These are phyloP conservation scores for Ramalina peruviana DNA, from an alignment of 495 filamentous ascomycete species.

Conservation along the genomic window DNA sequence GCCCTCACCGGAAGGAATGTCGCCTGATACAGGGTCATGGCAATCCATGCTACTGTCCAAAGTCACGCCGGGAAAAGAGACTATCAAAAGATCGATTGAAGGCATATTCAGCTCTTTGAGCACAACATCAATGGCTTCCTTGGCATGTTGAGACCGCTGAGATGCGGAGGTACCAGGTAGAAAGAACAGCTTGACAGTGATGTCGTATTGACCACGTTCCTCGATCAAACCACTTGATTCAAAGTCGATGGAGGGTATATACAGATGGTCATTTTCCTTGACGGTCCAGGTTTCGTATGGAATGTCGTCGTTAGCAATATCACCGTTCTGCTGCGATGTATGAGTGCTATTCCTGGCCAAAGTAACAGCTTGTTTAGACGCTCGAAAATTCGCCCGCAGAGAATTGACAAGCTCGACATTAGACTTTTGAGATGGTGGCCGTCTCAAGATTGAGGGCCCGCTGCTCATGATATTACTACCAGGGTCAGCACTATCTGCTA, in stretches of 20 bases:
- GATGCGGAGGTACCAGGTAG: slow-evolving; percentile 52
- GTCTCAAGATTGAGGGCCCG: slow-evolving; percentile 67
- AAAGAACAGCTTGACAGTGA: slow-evolving; percentile 89
- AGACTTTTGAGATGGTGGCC: slow-evolving; percentile 57
- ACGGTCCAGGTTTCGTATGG: slow-evolving; percentile 48
- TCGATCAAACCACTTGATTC: slow-evolving; percentile 55
- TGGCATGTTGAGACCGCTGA: slow-evolving; percentile 48
- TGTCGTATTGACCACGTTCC: slow-evolving; percentile 71
- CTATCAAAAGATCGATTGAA: slow-evolving; percentile 76
- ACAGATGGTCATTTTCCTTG: slow-evolving; percentile 43
- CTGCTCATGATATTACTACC: slow-evolving; percentile 72
- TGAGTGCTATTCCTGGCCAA: slow-evolving; percentile 12
- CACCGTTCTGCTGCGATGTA: slow-evolving; percentile 15
- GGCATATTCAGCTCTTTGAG: slow-evolving; percentile 59
- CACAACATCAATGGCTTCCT: slow-evolving; percentile 66
- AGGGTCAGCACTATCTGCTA: slow-evolving; percentile 11
- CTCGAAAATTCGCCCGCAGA: slow-evolving; percentile 65
- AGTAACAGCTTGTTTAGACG: slow-evolving; percentile 44
- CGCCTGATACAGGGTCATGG: slow-evolving; percentile 69
- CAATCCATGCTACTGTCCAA: slow-evolving; percentile 53
- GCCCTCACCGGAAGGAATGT: slow-evolving; percentile 33
- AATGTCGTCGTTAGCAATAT: slow-evolving; percentile 20
- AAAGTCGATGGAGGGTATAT: slow-evolving; percentile 67
- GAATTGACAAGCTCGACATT: slow-evolving; percentile 80
- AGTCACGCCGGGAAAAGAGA: slow-evolving; percentile 83